These are phyloP conservation scores for Trematosphaeria pertusa DNA, from an alignment of 2,329 filamentous ascomycete species.

Conservation along the genomic window DNA sequence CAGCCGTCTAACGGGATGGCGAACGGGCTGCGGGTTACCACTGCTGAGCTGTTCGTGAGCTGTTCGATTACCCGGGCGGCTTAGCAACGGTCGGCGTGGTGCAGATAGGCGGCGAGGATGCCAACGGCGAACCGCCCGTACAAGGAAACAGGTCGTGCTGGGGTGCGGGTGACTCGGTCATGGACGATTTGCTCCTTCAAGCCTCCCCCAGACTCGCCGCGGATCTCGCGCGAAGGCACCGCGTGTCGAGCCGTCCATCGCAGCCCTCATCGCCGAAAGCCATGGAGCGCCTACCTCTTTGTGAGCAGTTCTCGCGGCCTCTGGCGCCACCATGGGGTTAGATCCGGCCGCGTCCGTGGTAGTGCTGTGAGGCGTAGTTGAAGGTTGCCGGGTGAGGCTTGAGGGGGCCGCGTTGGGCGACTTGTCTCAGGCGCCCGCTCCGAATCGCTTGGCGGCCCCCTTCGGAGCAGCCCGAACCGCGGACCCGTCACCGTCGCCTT, in stretches of 20 bases:
- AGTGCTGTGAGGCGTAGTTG: neutral
- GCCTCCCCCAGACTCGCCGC: constrained; percentile 14
- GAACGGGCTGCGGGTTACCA: neutral
- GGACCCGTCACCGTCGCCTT: neutral
- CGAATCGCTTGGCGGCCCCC: constrained; percentile 3
- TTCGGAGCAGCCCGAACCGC: constrained; percentile 1
- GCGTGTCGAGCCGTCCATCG: constrained; percentile 15
- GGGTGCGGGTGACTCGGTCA: constrained; percentile 1
- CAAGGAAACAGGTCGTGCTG: neutral
- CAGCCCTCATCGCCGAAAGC: neutral
- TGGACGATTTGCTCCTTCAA: constrained; percentile 8
- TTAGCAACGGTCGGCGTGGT: neutral
- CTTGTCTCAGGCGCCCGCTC: constrained; percentile 1
- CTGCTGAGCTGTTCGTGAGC: neutral
- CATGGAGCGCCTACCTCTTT: constrained; percentile 10
- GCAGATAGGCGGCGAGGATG: neutral
- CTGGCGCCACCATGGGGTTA: constrained; percentile 1
- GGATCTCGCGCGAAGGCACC: constrained; percentile 8
- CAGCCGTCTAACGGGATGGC: constrained; percentile 10
- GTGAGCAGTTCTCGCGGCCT: constrained; percentile 2
- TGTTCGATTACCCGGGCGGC: neutral
- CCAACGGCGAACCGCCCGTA: neutral
- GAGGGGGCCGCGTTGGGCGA: neutral
- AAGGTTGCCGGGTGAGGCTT: neutral
- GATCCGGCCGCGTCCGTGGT: neutral